These are phyloP conservation scores for Debaryomyces subglobosus DNA, from an alignment of 1,139 yeast species.

Conservation along the genomic window DNA sequence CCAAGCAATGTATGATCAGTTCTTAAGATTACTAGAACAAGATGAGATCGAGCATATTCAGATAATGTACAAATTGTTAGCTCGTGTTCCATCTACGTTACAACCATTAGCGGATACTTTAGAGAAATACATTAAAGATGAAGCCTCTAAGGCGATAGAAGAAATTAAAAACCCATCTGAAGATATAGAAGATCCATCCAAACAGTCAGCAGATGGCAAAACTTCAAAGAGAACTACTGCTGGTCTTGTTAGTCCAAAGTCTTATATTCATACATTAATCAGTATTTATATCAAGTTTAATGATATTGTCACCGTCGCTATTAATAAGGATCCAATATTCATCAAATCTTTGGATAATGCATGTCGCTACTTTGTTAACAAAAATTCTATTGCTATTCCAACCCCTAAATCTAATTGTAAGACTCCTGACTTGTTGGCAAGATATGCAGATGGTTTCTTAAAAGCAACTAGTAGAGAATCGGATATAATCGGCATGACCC, in stretches of 20 bases:
- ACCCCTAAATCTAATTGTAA: slow-evolving; percentile 49
- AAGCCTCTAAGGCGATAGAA: slow-evolving; percentile 71
- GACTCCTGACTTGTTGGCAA: slow-evolving; percentile 91
- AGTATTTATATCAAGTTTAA: slow-evolving; percentile 69
- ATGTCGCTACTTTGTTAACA: slow-evolving; percentile 81
- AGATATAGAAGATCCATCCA: slow-evolving; percentile 25
- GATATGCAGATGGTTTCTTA: slow-evolving; percentile 82
- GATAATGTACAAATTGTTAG: slow-evolving; percentile 75
- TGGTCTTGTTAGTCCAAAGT: slow-evolving; percentile 65
- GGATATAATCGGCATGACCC: slow-evolving; percentile 72
- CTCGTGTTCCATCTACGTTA: slow-evolving; percentile 73
- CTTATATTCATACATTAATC: slow-evolving; percentile 77
- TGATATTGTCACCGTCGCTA: slow-evolving; percentile 67
- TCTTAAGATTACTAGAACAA: slow-evolving; percentile 70
- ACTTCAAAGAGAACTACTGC: slow-evolving; percentile 26
- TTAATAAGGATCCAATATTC: slow-evolving; percentile 76
- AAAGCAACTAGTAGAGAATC: slow-evolving; percentile 74
- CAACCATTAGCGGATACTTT: slow-evolving; percentile 77
- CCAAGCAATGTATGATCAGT: slow-evolving; percentile 74
- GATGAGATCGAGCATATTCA: slow-evolving; percentile 77
- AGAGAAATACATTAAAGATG: slow-evolving; percentile 71
- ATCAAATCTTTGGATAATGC: slow-evolving; percentile 90
- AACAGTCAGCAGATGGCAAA: slow-evolving; percentile 16
- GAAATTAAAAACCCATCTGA: slow-evolving; percentile 58
- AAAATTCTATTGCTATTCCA: slow-evolving; percentile 78